Evolutionary conservation across 352 stramenopile genomes (phyloP), one percentile per base, ranked within the genome.

Genomic region (Globisporangium abappressorium): DNA sequence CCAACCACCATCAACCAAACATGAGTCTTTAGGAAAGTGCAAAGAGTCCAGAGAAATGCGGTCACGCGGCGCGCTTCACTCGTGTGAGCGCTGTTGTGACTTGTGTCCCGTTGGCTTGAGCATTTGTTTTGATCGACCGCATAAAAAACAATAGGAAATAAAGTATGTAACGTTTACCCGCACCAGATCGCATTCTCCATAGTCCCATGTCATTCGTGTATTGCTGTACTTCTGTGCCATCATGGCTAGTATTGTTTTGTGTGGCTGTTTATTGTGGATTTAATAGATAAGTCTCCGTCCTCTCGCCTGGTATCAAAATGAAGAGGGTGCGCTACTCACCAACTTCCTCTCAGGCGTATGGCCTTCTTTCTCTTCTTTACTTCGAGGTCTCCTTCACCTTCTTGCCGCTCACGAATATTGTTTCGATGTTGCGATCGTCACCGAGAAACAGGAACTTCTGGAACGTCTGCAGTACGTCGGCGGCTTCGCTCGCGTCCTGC

Each of bases 391-490:
- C 30, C 70, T 93, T 91, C 54, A 94, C 77, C 54, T 77, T 64
- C 56, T 74, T 80, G 5, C 85, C 87, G 20, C 70, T 63, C 7
- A 98, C 92, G 68, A 93, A 98, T 47, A 98, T 89, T 60, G 79
- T 67, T 53, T 81, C 71, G 51, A 98, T 93, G 74, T 97, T 97
- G 70, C 92, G 85, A 75, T 98, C 92, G 71, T 98, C 92, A 33
- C 91, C 92, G 1, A 96, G 69, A 62, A 95, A 97, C 12, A 97
- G 51, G 64, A 98, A 94, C 75, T 98, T 97, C 65, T 98, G 87
- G 69, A 98, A 97, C 26, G 73, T 77, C 53, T 87, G 79, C 55
- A 92, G 68, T 24, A 85, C 69, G 60, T 94, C 80, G 1, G 67
- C 68, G 20, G 71, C 69, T 36, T 93, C 80, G 9, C 63, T 54